Base-by-base conservation (phyloP, 345 rosid species). In the Nephelium lappaceum region DNA sequence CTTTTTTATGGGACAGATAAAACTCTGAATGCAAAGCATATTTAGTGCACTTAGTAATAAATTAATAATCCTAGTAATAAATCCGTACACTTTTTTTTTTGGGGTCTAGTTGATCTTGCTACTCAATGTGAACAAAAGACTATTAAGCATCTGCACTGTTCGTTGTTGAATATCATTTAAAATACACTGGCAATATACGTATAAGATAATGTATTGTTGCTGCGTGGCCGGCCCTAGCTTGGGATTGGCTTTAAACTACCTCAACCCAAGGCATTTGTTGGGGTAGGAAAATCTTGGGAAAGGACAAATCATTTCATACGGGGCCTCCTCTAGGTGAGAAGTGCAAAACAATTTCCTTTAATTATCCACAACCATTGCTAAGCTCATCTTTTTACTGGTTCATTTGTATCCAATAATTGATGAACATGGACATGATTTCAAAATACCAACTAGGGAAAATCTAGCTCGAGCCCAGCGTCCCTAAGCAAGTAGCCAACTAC, bases 21-120 rank as follows among this genome's bases (percentile, higher is more conserved):
- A 62, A 71, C 71, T 53, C 76, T 84, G 82, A 62, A 75, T 58
- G 76, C 78, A 72, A 71, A 71, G 81, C 81, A 63, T 58, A 77
- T 43, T 49, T 51, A 58, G 58, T 77, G 31, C 60, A 67, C 77
- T 60, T 23, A 2, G 71, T 81, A 61, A 58, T n/a, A n/a, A n/a
- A n/a, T n/a, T n/a, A n/a, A n/a, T 73, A 39, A 71, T 8, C 51
- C 51, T 15, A 60, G 24, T 15, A 36, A 69, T 41, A 53, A 70
- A 41, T 73, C 72, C 69, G 64, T 61, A 70, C 38, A 69, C n/a
- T 41, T 70, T 77, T 73, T 58, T 55, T 72, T 67, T 77, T 77
- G 31, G 1, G 2, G 36, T 31, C 78, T 36, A 8, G 11, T 27
- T 51, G 5, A 19, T 21, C 68, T 66, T 71, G 51, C 53, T 14